These are phyloP conservation scores for Penicillium decumbens DNA, from an alignment of 2,329 filamentous ascomycete genomes.

Conservation along the genomic window DNA sequence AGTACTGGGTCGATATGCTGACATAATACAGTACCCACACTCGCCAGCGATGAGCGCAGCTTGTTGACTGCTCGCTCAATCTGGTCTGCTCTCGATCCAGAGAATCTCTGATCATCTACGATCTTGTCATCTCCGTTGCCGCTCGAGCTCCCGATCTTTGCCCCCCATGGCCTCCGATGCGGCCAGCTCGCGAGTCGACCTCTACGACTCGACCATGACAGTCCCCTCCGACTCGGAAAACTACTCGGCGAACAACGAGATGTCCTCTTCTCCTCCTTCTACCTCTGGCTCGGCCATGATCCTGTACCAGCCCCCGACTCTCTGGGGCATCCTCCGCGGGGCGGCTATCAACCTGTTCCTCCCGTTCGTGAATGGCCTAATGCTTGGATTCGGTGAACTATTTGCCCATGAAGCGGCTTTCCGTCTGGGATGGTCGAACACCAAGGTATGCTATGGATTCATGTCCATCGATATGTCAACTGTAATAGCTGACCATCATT, in stretches of 20 bases:
- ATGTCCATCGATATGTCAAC: not conserved
- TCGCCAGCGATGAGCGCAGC: slow-evolving; percentile 3
- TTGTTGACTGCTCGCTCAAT: not conserved
- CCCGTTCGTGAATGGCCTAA: slow-evolving; percentile 95
- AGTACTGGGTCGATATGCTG: not conserved
- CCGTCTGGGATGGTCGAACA: slow-evolving; percentile 85
- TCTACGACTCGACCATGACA: slow-evolving; percentile 43
- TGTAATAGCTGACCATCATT: not conserved
- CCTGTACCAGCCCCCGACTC: slow-evolving; percentile 80
- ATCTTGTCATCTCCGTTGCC: not conserved
- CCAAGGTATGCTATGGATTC: slow-evolving; percentile 64
- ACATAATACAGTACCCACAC: slow-evolving; percentile 8
- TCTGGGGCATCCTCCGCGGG: slow-evolving; percentile 80
- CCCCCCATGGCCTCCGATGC: slow-evolving; percentile 34
- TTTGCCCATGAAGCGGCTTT: slow-evolving; percentile 96
- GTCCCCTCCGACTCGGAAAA: slow-evolving; percentile 48
- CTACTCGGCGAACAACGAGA: slow-evolving; percentile 42
- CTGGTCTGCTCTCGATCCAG: not conserved
- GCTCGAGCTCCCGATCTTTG: slow-evolving; percentile 2
- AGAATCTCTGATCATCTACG: not conserved
- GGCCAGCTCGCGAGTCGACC: slow-evolving; percentile 33
- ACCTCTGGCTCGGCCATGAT: slow-evolving; percentile 39
- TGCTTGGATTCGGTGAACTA: slow-evolving; percentile 95
- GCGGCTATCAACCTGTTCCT: slow-evolving; percentile 93
- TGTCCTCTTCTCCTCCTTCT: slow-evolving; percentile 32